phyloP scores from a whole-genome alignment of 441 rosid species.

The Manihot esculenta region DNA sequence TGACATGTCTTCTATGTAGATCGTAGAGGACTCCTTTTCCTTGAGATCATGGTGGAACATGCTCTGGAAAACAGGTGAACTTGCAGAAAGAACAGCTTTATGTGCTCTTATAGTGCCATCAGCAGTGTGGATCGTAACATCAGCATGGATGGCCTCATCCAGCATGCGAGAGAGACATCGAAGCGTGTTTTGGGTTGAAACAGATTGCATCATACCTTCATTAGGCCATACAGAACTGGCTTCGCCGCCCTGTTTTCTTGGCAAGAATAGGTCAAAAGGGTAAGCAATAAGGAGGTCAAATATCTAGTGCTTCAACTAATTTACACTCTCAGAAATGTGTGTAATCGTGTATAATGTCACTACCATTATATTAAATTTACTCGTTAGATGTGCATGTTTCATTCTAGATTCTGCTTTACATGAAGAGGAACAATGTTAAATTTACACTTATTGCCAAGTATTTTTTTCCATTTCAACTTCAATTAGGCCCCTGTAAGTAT shows the following conservation, averaged over 20 bases:
- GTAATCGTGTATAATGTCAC: neutral
- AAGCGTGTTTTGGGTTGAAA: slow-evolving; percentile 59
- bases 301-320: neutral
- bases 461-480: neutral
- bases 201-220: slow-evolving; percentile 62
- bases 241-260: slow-evolving; percentile 57
- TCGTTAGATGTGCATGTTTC: neutral
- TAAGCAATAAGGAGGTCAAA: slow-evolving; percentile 3
- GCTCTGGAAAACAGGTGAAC: slow-evolving; percentile 86
- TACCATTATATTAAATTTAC: neutral
- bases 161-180: slow-evolving; percentile 83
- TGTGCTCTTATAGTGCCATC: slow-evolving; percentile 79
- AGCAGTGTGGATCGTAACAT: slow-evolving; percentile 68
- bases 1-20: slow-evolving; percentile 80
- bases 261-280: slow-evolving; percentile 9
- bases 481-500: neutral
- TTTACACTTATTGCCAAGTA: neutral
- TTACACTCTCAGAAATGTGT: neutral
- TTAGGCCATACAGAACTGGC: slow-evolving; percentile 66
- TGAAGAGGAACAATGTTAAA: neutral
- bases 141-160: slow-evolving; percentile 68
- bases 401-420: neutral
- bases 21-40: slow-evolving; percentile 85
- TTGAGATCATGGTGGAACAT: slow-evolving; percentile 85
- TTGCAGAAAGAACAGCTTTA: slow-evolving; percentile 78